Conservation (phyloP, 257 asterid genomes). For the Solanum infundibuliforme region DNA sequence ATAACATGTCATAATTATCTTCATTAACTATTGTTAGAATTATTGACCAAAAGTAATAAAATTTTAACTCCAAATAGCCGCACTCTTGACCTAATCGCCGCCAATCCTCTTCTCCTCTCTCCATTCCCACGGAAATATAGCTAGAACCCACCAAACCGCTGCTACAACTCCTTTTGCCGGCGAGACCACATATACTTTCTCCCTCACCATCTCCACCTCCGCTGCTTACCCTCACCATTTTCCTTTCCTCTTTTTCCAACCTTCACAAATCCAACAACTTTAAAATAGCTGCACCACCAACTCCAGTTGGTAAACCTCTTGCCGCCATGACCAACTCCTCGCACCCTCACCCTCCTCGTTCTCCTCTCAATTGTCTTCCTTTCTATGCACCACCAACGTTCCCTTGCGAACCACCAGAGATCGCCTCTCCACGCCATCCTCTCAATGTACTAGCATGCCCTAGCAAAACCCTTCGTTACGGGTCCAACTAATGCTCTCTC, state of each 20-base stretch:
- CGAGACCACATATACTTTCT: too few species aligned
- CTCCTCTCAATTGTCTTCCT: neutral
- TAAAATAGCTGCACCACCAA: too few species aligned
- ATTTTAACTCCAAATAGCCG: neutral
- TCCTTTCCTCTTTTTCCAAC: too few species aligned
- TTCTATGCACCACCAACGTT: neutral
- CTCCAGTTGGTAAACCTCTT: too few species aligned
- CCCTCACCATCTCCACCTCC: too few species aligned
- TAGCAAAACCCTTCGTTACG: neutral
- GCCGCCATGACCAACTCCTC: too few species aligned
- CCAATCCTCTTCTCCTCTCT: neutral
- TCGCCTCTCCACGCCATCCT: neutral
- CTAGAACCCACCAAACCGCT: neutral
- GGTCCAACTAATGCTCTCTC: neutral
- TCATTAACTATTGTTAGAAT: neutral
- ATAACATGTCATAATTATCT: neutral
- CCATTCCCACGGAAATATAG: neutral
- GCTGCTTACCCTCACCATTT: too few species aligned
- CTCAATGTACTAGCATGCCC: neutral
- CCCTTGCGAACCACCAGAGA: neutral
- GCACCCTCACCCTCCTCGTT: neutral
- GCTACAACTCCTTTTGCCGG: too few species aligned
- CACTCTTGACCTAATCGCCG: neutral
- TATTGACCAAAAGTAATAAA: neutral
- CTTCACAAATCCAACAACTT: too few species aligned